Base-by-base conservation (phyloP, 176 grass and related monocot genomes). In the Poa pratensis region DNA sequence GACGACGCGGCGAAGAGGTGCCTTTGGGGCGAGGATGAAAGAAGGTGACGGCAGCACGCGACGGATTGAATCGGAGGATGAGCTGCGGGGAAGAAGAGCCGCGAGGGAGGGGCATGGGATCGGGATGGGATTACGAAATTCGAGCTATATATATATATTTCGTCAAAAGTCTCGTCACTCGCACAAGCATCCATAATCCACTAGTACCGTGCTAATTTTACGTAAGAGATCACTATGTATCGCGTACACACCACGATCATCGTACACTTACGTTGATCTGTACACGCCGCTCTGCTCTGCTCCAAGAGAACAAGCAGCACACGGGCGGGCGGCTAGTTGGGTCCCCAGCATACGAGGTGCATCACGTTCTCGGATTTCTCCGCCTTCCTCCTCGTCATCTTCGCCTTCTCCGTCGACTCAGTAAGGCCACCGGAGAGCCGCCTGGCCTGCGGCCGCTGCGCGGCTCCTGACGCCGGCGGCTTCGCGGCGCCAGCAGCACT, bases 291-390 rank as follows among this genome's bases (percentile, higher is more conserved):
- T 18, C 49, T 54, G 46, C 49, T 48, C 14, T 15, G 49, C 15
- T 51, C 49, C 2, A 27, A 60, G 14, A 60, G 14, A 12, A 26
- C 0, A 7, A 27, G 11, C 2, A 80, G 11, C 16, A 16, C 6
- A 13, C 35, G 34, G 34, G 34, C 34, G 34, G 14, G 52, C 59
- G 89, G 28, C 62, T 73, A 92, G 28, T 42, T 87, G 52, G 84
- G 80, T 40, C 87, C 90, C 87, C 90, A 89, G 15, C 90, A 92
- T 16, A 92, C 28, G 35, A 92, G 87, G 3, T 81, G 75, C 90
- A 84, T 59, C 5, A 70, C 80, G 15, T 65, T 87, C 46, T 89
- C 84, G 26, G 81, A 85, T 64, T 87, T 92, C 80, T 81, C 76
- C 4, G 62, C 76, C 20, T 22, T 68, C 82, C 70, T 54, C 68